These are phyloP conservation scores for Nakaseomyces kungkrabaensis DNA, from an alignment of 1,139 yeast species.

Conservation along the genomic window DNA sequence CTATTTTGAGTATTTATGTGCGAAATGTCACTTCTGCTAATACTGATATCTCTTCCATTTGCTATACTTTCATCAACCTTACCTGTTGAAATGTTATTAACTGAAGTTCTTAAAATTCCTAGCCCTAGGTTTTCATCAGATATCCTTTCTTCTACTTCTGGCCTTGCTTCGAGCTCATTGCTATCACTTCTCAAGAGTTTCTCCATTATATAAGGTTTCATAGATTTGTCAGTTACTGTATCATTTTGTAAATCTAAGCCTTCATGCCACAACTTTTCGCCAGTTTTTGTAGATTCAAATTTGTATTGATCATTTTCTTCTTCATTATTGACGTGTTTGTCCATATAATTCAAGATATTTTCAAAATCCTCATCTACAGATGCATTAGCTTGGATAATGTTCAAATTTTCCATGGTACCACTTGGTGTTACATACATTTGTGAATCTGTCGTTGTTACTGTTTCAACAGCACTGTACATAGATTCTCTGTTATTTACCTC, in stretches of 20 bases:
- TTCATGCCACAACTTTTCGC: conserved; percentile 4
- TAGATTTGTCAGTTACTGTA: not conserved
- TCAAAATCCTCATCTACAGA: not conserved
- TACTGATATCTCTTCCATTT: conserved; percentile 1
- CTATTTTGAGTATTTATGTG: no score
- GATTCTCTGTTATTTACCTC: not conserved
- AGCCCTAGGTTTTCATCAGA: not conserved
- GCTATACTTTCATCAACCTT: not conserved
- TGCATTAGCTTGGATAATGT: not conserved
- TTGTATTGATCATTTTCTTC: not conserved
- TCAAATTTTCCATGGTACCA: not conserved
- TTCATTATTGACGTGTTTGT: not conserved
- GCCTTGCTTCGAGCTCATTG: not conserved
- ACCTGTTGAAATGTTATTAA: not conserved
- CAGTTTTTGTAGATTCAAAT: not conserved
- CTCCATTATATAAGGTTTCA: not conserved
- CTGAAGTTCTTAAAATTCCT: not conserved
- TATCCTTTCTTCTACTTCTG: not conserved
- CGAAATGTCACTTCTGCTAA: not conserved
- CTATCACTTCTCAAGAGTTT: conserved; percentile 3
- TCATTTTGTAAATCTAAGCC: not conserved
- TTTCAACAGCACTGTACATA: not conserved
- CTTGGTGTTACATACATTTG: conserved; percentile 1
- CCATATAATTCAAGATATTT: not conserved
- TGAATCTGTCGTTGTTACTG: not conserved